phyloP scores from a whole-genome alignment of 2,329 filamentous ascomycete genomes.

The Pseudocercospora musae region DNA sequence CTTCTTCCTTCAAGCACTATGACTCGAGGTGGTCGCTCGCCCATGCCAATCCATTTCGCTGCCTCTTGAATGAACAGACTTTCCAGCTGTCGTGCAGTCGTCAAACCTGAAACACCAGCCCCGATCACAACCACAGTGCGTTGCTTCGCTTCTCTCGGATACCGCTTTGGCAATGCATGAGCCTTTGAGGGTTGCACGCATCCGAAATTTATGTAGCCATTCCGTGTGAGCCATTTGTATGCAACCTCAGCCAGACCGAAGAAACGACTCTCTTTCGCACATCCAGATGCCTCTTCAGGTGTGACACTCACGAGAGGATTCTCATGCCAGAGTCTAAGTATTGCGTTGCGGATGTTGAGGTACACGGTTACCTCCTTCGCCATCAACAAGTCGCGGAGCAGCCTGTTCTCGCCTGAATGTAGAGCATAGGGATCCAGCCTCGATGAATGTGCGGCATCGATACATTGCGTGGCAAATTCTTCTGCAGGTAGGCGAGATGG shows the following conservation, averaged over 20 bases:
- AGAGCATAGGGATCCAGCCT: constrained; percentile 85
- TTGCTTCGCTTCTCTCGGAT: constrained; percentile 47
- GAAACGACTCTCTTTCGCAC: constrained; percentile 81
- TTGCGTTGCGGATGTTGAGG: constrained; percentile 92
- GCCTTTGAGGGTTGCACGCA: constrained; percentile 67
- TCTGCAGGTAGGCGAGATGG: constrained; percentile 67
- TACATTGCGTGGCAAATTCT: constrained; percentile 88
- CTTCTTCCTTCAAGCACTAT: constrained; percentile 82
- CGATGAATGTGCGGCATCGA: constrained; percentile 83
- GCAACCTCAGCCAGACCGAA: constrained; percentile 85
- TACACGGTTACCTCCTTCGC: constrained; percentile 90
- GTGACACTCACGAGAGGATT: constrained; percentile 82
- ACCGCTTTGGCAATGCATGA: constrained; percentile 29
- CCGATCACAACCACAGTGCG: constrained; percentile 84
- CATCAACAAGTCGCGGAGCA: constrained; percentile 78
- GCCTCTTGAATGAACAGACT: constrained; percentile 79
- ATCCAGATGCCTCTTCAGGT: constrained; percentile 82
- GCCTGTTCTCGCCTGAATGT: constrained; percentile 76
- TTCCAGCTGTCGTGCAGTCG: constrained; percentile 87
- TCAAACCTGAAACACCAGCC: constrained; percentile 89
- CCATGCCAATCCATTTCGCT: constrained; percentile 61
- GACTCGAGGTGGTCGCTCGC: constrained; percentile 68
- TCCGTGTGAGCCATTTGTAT: constrained; percentile 86
- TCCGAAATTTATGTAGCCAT: constrained; percentile 95
- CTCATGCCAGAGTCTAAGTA: constrained; percentile 82